Percentiles rank a stretch among this genome's conserved stretches.
These are phyloP conservation scores for Vaccinium darrowii DNA, from an alignment of 148 eudicot species.

Conservation along the genomic window DNA sequence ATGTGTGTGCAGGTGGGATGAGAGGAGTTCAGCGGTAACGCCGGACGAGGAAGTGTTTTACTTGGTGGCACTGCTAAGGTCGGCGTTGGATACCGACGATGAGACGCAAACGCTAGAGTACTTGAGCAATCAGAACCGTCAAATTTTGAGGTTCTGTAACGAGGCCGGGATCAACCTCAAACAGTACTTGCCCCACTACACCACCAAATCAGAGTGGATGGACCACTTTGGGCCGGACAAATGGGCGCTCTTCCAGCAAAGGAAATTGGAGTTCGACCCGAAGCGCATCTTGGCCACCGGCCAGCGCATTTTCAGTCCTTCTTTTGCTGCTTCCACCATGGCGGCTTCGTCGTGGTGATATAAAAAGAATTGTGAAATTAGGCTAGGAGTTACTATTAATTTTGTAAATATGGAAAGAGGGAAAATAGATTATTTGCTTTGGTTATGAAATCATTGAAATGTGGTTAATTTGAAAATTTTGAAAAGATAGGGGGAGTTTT, in stretches of 20 bases:
- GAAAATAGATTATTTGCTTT: neutral
- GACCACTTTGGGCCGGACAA: constrained; percentile 74
- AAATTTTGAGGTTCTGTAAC: constrained; percentile 55
- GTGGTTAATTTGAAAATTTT: neutral
- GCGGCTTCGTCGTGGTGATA: neutral
- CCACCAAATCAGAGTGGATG: constrained; percentile 62
- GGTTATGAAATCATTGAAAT: neutral
- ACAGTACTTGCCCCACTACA: constrained; percentile 84
- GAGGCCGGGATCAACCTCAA: constrained; percentile 49
- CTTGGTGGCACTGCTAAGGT: constrained; percentile 61
- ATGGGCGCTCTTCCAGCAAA: constrained; percentile 50
- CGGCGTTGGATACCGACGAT: constrained; percentile 64
- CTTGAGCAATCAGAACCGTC: constrained; percentile 54
- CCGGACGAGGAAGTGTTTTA: constrained; percentile 86
- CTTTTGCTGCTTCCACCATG: neutral
- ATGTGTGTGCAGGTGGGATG: constrained; percentile 60
- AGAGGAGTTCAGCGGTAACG: constrained; percentile 59
- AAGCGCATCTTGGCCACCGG: constrained; percentile 68
- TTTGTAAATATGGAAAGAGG: neutral
- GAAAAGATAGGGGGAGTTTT: neutral
- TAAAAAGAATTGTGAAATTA: neutral
- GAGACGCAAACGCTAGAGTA: constrained; percentile 56
- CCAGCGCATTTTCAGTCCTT: constrained; percentile 70
- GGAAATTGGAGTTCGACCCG: constrained; percentile 74
- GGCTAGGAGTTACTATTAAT: neutral